These are phyloP conservation scores for Pinus taeda DNA, from an alignment of 75 land plant genomes.

Conservation along the genomic window DNA sequence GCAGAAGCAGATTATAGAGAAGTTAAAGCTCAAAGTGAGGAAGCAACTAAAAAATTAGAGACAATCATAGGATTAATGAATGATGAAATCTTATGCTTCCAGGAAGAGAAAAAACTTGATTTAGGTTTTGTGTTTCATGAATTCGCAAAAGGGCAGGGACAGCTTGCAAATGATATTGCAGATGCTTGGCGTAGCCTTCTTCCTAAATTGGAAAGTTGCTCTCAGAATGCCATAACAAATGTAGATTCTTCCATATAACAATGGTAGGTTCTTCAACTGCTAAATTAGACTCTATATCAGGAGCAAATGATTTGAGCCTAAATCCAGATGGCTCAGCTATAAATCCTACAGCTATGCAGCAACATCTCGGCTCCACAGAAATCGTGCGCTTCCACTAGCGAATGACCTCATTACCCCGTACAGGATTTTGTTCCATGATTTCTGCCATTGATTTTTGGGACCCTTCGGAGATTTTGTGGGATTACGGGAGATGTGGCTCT, in stretches of 20 bases:
- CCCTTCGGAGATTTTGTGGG: too few relatives aligned
- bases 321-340: too few relatives aligned
- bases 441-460: too few relatives aligned
- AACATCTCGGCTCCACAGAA: too few relatives aligned
- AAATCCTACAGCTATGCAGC: too few relatives aligned
- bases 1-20: conserved; percentile 79
- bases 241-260: conserved; percentile 4
- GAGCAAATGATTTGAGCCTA: too few relatives aligned
- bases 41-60: conserved; percentile 70
- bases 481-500: too few relatives aligned
- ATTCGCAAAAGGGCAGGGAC: conserved; percentile 91
- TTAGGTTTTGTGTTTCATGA: conserved; percentile 82
- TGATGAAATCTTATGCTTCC: conserved; percentile 83
- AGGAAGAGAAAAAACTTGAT: conserved; percentile 83
- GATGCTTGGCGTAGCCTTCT: conserved; percentile 92
- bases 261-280: too few relatives aligned
- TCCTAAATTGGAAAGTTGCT: conserved; percentile 69
- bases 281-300: too few relatives aligned
- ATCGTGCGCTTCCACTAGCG: too few relatives aligned
- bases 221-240: conserved; percentile 10
- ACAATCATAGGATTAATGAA: conserved; percentile 73
- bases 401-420: too few relatives aligned
- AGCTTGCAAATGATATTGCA: conserved; percentile 70
- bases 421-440: too few relatives aligned
- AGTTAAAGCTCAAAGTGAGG: conserved; percentile 86